These are phyloP conservation scores for Russula virescens DNA, from an alignment of 768 basidiomycete species.

Conservation along the genomic window DNA sequence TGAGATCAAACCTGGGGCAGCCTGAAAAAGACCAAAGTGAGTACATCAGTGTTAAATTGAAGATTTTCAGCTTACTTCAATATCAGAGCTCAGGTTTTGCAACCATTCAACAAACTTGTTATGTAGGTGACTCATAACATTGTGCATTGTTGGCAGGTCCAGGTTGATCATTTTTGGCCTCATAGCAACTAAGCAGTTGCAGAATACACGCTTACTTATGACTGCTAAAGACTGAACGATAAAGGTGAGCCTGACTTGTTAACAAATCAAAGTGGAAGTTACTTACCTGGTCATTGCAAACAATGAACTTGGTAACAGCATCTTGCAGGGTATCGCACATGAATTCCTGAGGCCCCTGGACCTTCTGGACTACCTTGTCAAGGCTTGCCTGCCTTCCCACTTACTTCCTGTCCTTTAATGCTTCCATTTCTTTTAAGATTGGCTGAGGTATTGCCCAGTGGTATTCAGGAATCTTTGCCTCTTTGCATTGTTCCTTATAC, in stretches of 20 bases:
- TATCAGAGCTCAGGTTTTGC: no score
- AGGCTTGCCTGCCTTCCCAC: no score
- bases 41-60: no score
- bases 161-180: neutral
- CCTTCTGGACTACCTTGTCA: no score
- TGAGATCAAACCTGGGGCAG: neutral
- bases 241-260: no score
- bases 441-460: neutral
- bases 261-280: no score
- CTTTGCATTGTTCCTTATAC: neutral
- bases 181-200: neutral
- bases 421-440: neutral
- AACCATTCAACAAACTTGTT: conserved; percentile 3
- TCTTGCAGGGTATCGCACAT: neutral
- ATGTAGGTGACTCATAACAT: neutral
- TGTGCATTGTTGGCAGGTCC: neutral
- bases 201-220: neutral
- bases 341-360: neutral
- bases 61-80: no score
- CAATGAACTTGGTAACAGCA: neutral
- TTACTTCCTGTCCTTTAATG: no score
- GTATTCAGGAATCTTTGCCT: neutral
- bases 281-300: neutral
- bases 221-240: neutral
- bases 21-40: no score